These are phyloP conservation scores for Seiridium unicorne DNA, from an alignment of 2,329 filamentous ascomycete genomes.

Conservation along the genomic window DNA sequence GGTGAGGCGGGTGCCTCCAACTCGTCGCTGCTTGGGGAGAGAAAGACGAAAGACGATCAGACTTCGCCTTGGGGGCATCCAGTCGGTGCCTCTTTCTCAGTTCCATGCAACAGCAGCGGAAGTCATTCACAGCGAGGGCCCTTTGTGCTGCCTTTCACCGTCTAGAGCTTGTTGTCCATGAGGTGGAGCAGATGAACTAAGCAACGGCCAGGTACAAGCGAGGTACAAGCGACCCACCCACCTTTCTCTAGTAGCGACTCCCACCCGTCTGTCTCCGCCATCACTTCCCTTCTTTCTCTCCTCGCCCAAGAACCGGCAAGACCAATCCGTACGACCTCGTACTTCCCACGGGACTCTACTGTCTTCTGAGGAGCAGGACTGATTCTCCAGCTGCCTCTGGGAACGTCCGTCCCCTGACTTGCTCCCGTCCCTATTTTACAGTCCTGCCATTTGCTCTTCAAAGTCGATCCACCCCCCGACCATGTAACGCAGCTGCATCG, in stretches of 20 bases:
- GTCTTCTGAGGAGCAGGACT: background rate
- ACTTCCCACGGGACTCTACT: slow-evolving; percentile 14
- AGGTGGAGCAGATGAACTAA: slow-evolving; percentile 17
- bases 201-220: slow-evolving; percentile 15
- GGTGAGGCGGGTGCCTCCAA: background rate
- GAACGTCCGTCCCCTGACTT: background rate
- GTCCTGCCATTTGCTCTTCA: background rate
- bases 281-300: slow-evolving; percentile 26
- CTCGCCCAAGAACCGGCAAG: slow-evolving; percentile 23
- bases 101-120: no score
- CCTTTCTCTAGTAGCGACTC: slow-evolving; percentile 10
- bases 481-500: slow-evolving; percentile 11
- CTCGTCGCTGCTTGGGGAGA: no score
- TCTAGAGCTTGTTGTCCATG: slow-evolving; percentile 7
- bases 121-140: no score
- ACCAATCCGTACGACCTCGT: slow-evolving; percentile 24
- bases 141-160: slow-evolving; percentile 9
- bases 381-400: background rate
- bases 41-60: no score
- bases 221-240: slow-evolving; percentile 13
- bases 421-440: background rate
- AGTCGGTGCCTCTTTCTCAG: no score
- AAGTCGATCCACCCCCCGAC: background rate
- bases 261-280: slow-evolving; percentile 14
- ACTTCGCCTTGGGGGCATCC: no score